Evolutionary conservation across 2,329 filamentous ascomycete genomes (phyloP), one percentile per base, ranked within the genome.

Genomic region (Pseudogymnoascus pannorum): DNA sequence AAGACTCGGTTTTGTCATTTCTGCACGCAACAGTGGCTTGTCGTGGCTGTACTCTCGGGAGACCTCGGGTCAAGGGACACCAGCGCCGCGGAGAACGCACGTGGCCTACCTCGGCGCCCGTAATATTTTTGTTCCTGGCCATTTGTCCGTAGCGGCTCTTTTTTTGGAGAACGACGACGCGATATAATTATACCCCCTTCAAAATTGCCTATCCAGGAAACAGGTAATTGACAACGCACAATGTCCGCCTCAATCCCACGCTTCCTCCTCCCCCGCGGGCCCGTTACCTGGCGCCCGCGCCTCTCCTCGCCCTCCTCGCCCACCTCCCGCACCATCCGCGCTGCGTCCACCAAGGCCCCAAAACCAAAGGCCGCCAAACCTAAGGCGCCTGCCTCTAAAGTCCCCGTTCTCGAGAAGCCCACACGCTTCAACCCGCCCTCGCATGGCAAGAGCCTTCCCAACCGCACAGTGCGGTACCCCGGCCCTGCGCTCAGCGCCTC

Each of bases 401-500:
- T 84, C 35, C 81, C 87, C 64, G 82, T 91, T 4, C 86, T 99
- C 66, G 90, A 90, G 69, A 91, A 97, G 75, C 93, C 93, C 22
- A 83, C 89, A 70, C 89, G 87, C 73, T 97, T 96, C 80, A 90
- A 90, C 57, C 93, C 94, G 2, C 94, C 94, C 0, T 97, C 93
- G 0, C 94, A 97, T 74, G 87, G 89, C 11, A 79, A 88, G 20
- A 81, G 88, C 5, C 81, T 91, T 31, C 79, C 82, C 4, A 79
- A 81, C 66, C 75, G 74, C 59, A 73, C 78, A 5, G 86, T 87
- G 29, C 80, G 81, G 68, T 96, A 95, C 72, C 75, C 77, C 0
- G 92, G 91, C 36, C 89, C 91, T 16, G 76, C 84, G 20, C 76
- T 92, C 64, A 86, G 84, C 14, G 77, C 81, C 18, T 81, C 86